Conservation (phyloP, 1,284 basidiomycete species). For the Boletus sp. region DNA sequence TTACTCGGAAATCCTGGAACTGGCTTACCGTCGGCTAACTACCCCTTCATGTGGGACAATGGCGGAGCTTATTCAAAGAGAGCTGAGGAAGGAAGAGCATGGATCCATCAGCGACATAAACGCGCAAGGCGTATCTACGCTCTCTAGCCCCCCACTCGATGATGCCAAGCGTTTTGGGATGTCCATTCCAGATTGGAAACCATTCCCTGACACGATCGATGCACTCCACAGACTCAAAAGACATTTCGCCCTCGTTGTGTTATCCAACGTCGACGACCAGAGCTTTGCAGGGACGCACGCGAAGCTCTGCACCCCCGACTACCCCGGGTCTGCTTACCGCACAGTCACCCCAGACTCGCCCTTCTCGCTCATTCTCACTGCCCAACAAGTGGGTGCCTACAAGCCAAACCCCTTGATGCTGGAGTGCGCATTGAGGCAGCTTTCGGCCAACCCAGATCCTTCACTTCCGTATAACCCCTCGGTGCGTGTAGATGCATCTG, state of each 20-base stretch:
- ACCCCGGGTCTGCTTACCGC: conserved; percentile 37
- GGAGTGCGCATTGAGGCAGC: conserved; percentile 50
- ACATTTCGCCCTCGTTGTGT: conserved; percentile 67
- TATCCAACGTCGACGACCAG: conserved; percentile 72
- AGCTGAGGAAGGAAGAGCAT: background rate
- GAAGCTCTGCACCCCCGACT: conserved; percentile 50
- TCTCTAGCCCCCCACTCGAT: conserved; percentile 15
- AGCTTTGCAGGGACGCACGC: conserved; percentile 65
- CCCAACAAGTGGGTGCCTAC: conserved; percentile 58
- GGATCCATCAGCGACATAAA: conserved; percentile 17
- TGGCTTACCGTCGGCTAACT: conserved; percentile 40
- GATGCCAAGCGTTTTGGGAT: conserved; percentile 49
- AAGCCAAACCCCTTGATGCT: conserved; percentile 57
- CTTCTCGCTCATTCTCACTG: conserved; percentile 68
- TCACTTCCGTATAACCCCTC: conserved; percentile 40
- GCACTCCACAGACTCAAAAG: conserved; percentile 62
- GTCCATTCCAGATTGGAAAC: conserved; percentile 62
- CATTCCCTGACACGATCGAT: conserved; percentile 65
- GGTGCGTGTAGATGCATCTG: conserved; percentile 47
- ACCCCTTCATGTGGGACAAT: conserved; percentile 8
- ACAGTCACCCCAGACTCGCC: conserved; percentile 54
- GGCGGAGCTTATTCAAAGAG: background rate
- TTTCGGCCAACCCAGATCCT: conserved; percentile 31
- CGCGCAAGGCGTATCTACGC: conserved; percentile 26
- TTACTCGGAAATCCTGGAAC: conserved; percentile 60